phyloP scores from a whole-genome alignment of 2,329 filamentous ascomycete species.

The Chlorencoelia australis region DNA sequence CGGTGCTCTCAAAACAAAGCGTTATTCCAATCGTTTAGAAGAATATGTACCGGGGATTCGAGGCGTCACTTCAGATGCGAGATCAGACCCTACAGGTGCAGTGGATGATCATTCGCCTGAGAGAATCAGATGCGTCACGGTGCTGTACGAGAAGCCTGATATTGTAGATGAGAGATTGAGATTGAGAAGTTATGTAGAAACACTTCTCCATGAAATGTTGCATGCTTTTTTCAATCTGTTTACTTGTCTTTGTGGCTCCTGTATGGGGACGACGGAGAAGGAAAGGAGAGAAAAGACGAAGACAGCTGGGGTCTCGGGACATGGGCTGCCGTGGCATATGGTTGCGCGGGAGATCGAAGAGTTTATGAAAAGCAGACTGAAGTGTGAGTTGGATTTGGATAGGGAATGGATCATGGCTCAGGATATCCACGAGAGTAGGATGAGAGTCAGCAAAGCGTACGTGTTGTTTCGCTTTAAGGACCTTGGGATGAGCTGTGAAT shows the following conservation, averaged over 20 bases:
- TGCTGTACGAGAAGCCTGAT: no score
- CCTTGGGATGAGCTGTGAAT: no score
- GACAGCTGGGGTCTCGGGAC: background rate
- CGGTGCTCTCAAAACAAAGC: no score
- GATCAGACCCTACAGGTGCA: no score
- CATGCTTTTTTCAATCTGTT: background rate
- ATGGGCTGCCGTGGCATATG: background rate
- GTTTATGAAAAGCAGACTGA: background rate
- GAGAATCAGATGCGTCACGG: no score
- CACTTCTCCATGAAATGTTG: background rate
- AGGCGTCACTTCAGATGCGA: no score
- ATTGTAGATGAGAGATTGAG: background rate
- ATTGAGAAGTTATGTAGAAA: background rate
- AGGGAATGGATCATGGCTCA: background rate
- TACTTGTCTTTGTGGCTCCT: background rate
- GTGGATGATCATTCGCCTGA: no score
- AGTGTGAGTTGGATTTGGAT: background rate
- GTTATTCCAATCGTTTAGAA: no score
- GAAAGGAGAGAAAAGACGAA: background rate
- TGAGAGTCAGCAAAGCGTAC: no score
- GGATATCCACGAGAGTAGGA: background rate
- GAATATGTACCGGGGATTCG: no score
- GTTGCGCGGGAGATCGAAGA: background rate
- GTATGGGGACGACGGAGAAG: no score
- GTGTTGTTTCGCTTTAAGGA: no score